These are phyloP conservation scores for Arthrobotrys iridis DNA, from an alignment of 2,329 filamentous ascomycete species.

Conservation along the genomic window DNA sequence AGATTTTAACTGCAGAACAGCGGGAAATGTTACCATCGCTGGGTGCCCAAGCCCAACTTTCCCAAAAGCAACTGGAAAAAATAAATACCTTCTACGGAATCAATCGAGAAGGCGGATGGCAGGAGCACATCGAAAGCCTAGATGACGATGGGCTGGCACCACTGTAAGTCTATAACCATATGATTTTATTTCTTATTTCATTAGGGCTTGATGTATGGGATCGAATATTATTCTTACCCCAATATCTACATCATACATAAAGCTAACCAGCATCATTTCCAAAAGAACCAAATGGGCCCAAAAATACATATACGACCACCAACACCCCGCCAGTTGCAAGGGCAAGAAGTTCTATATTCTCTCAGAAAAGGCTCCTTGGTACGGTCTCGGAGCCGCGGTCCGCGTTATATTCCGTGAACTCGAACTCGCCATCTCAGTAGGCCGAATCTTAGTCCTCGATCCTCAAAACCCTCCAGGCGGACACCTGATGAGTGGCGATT, in stretches of 20 bases:
- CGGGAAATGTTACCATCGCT: conserved; percentile 1
- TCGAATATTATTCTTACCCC: too few relatives aligned
- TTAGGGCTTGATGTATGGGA: too few relatives aligned
- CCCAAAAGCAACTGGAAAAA: conserved; percentile 13
- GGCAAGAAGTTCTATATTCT: conserved; percentile 49
- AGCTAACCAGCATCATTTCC: not conserved
- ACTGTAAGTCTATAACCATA: conserved; percentile 24
- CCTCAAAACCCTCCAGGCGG: conserved; percentile 28
- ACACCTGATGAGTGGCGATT: conserved; percentile 11
- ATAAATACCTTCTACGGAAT: conserved; percentile 46
- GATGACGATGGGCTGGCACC: conserved; percentile 44
- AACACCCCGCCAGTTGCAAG: conserved; percentile 33
- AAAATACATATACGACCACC: conserved; percentile 46
- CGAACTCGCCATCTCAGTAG: conserved; percentile 20
- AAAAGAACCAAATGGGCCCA: conserved; percentile 51
- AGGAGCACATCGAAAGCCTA: conserved; percentile 36
- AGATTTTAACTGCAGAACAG: conserved; percentile 16
- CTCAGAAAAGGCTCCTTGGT: not conserved
- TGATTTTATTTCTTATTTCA: not conserved
- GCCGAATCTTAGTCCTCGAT: conserved; percentile 39
- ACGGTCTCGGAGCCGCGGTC: conserved; percentile 39
- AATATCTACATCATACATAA: too few relatives aligned
- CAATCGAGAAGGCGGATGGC: conserved; percentile 31
- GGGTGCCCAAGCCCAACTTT: conserved; percentile 13
- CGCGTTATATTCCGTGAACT: conserved; percentile 42